Evolutionary conservation across 1,284 basidiomycete genomes (phyloP).

Genomic region (Heliocybe sulcata): DNA sequence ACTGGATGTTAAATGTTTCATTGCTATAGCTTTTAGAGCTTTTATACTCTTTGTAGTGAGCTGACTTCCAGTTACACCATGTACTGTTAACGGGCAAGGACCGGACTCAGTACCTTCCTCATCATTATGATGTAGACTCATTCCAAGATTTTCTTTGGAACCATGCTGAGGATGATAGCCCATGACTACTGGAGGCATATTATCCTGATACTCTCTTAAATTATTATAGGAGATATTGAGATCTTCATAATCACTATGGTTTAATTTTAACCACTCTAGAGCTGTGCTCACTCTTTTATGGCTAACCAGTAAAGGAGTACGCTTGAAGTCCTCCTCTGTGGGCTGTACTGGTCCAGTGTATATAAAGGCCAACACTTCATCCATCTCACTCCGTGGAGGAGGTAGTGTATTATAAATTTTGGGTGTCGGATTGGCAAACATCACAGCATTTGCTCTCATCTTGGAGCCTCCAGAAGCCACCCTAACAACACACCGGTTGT

Average conservation of each 20-base stretch:
- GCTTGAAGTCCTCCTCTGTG: too few species aligned
- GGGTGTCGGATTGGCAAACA: constrained; percentile 5
- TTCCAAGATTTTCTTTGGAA: not conserved
- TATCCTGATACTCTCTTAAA: constrained; percentile 14
- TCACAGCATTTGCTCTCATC: too few species aligned
- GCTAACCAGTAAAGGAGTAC: constrained; percentile 19
- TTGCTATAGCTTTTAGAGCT: too few species aligned
- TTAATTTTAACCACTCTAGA: constrained; percentile 23
- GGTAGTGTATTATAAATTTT: constrained; percentile 8
- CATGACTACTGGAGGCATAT: constrained; percentile 10
- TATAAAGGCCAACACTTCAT: constrained; percentile 10
- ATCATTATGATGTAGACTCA: constrained; percentile 2
- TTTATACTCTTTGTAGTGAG: constrained; percentile 4
- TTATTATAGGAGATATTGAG: constrained; percentile 18
- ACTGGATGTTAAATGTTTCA: constrained; percentile 13
- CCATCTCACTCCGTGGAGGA: constrained; percentile 5
- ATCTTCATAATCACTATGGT: constrained; percentile 20
- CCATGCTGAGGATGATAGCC: constrained; percentile 7
- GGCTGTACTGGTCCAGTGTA: constrained; percentile 12
- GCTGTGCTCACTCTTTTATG: constrained; percentile 13
- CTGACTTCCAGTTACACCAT: constrained; percentile 12
- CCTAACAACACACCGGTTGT: too few species aligned
- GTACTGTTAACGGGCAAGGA: constrained; percentile 13
- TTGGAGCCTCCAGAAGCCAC: too few species aligned
- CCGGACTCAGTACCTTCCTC: constrained; percentile 13